A percentile compares a stretch with the other conserved stretches of the same genome.
Conservation (phyloP, 371 early-diverging fungal genomes). For the Funneliformis caledonium region DNA sequence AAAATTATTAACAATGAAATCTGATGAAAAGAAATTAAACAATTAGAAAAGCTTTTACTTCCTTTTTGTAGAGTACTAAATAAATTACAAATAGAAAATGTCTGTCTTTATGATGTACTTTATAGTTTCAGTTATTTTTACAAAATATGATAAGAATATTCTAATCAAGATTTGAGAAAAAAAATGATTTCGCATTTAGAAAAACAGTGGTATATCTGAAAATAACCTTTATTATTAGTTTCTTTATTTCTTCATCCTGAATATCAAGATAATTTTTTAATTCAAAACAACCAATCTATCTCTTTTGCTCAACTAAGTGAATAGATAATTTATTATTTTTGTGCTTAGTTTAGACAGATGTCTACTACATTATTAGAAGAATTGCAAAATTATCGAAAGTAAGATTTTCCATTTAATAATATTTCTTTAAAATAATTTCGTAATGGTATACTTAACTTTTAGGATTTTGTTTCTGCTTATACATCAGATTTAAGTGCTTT, state of each 20-base stretch:
- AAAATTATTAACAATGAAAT: conserved; percentile 12
- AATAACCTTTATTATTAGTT: neutral
- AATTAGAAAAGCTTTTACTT: neutral
- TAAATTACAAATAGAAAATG: conserved; percentile 15
- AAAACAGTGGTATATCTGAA: neutral
- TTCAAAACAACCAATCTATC: neutral
- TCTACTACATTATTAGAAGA: neutral
- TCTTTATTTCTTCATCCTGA: conserved; percentile 5
- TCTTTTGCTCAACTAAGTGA: neutral
- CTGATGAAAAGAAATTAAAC: neutral
- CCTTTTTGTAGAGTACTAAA: neutral
- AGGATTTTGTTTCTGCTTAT: neutral
- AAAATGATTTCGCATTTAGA: neutral
- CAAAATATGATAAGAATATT: neutral
- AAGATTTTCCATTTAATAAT: neutral
- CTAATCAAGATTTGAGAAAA: neutral
- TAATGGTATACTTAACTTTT: neutral
- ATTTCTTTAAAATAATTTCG: neutral
- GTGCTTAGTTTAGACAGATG: neutral
- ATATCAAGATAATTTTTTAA: neutral
- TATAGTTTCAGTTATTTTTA: neutral
- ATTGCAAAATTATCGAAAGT: neutral
- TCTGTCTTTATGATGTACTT: neutral
- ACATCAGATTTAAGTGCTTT: conserved; percentile 1
- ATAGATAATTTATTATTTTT: conserved; percentile 12